Conservation (phyloP, 106 monocot species). For the Acanthochlamys bracteata region DNA sequence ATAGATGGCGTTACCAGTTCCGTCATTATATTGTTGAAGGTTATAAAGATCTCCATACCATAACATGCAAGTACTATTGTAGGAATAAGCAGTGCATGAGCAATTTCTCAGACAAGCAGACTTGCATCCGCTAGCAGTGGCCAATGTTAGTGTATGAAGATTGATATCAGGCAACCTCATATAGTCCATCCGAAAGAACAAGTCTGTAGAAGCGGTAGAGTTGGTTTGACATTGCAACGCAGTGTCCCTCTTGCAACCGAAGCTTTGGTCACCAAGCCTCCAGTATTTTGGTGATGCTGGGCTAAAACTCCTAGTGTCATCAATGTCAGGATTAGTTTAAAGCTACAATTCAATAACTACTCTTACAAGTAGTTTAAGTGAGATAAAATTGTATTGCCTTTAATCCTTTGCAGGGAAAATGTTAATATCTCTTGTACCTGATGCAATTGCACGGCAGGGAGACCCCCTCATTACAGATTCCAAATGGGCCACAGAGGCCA, state of each 20-base stretch:
- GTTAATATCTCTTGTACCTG: conserved; percentile 4
- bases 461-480: not conserved
- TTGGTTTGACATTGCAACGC: not conserved
- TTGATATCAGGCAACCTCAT: conserved; percentile 16
- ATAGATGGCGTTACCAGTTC: conserved; percentile 6
- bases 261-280: not conserved
- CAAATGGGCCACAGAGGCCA: not conserved
- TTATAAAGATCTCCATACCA: conserved; percentile 2
- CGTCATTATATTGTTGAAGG: conserved; percentile 16
- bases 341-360: too few species aligned
- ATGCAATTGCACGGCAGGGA: not conserved
- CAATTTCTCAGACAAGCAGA: conserved; percentile 32
- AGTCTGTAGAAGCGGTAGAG: not conserved
- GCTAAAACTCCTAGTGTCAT: too few species aligned
- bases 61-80: not conserved
- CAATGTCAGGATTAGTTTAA: not conserved
- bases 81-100: conserved; percentile 40
- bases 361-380: too few species aligned
- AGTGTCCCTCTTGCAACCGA: not conserved
- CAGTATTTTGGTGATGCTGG: conserved; percentile 7
- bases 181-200: conserved; percentile 18
- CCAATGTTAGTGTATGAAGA: not conserved
- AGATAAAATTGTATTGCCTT: conserved; percentile 2
- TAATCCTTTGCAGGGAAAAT: conserved; percentile 7
- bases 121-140: conserved; percentile 17